Base-by-base conservation (phyloP, 148 eudicot genomes). In the Cornus controversa region DNA sequence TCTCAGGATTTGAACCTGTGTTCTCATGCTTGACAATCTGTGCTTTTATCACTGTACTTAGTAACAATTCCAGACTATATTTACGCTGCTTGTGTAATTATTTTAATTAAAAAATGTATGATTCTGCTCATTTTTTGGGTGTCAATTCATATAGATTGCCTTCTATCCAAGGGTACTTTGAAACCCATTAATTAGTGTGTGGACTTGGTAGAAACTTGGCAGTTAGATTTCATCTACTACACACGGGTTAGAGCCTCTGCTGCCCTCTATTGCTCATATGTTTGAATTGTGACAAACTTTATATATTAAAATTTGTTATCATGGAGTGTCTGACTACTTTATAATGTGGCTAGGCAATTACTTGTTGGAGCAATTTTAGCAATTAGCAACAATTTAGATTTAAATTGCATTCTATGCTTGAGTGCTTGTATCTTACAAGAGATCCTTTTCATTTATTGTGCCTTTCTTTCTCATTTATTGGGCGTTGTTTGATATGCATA, bases 361-460 rank as follows among this genome's bases (percentile, higher is more conserved):
- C 15, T 36, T 34, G 64, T 69, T 69, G 26, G 26, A 22, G 16
- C 53, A 22, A 13, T 36, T 29, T 67, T 67, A 63, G 77, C 69
- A 36, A 22, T 28, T 24, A 16, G 14, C 29, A 34, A 72, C 29
- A 62, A 24, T 53, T 36, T 74, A 9, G 60, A 8, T 31, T 74
- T 37, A 11, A 16, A 60, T 74, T 74, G 54, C 68, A 36, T 60
- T 24, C 53, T 63, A 74, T 34, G 34, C 67, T 37, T 63, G 18
- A 29, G 64, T n/a, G 25, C 64, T 22, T 4, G 22, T 60, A 2
- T 7, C 15, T 54, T 40, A 40, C 45, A 50, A 50, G 57, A 50
- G 18, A 11, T 50, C 20, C 20, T 50, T 11, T 50, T 50, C 7
- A 13, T 50, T 1, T 50, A 13, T 50, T 11, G 34, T 31, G 15